Conservation (phyloP, 805 yeast species). For the Candida dajiaensis region DNA sequence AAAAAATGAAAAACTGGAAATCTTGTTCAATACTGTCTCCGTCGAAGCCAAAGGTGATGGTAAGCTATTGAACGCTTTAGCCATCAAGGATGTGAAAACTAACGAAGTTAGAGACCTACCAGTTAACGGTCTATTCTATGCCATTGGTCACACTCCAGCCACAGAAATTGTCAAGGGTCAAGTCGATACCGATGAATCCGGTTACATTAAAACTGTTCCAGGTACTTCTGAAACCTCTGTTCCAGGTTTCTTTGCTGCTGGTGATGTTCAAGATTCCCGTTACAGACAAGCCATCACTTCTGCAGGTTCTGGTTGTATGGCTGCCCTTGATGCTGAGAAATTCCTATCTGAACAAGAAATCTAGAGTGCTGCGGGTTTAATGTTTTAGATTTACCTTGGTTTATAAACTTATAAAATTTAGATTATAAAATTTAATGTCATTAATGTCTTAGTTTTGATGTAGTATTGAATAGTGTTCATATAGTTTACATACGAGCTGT, state of each 20-base stretch:
- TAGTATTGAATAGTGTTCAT: too few species aligned
- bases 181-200: conserved; percentile 73
- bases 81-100: conserved; percentile 66
- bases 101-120: conserved; percentile 61
- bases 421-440: background rate
- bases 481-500: too few species aligned
- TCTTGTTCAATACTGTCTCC: conserved; percentile 80
- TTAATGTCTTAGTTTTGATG: background rate
- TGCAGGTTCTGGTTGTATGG: conserved; percentile 99
- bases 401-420: background rate
- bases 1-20: conserved; percentile 82
- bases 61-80: conserved; percentile 61
- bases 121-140: conserved; percentile 93
- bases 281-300: conserved; percentile 99
- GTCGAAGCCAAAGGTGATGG: conserved; percentile 93
- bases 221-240: conserved; percentile 85
- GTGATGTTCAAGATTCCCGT: conserved; percentile 95
- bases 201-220: conserved; percentile 85
- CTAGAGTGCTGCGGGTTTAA: background rate
- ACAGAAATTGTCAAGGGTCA: conserved; percentile 75
- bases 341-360: conserved; percentile 55
- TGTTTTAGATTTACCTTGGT: background rate
- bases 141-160: conserved; percentile 97
- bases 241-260: conserved; percentile 94
- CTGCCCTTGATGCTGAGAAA: conserved; percentile 92